Conservation (phyloP, 1,284 basidiomycete genomes). For the Ganoderma multipileum region DNA sequence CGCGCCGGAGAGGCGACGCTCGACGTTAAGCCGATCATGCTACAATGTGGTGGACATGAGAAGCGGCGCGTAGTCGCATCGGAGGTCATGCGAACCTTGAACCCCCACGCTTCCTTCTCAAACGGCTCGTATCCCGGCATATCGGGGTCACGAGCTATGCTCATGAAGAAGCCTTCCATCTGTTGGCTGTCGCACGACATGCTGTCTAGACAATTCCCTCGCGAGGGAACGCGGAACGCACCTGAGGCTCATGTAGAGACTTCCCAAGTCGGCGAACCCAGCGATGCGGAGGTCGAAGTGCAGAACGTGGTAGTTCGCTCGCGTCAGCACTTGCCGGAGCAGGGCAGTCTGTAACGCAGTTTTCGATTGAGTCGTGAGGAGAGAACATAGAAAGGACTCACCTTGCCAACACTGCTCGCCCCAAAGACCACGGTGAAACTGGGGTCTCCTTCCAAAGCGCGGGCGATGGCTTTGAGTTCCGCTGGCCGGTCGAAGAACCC, state of each 20-base stretch:
- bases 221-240: constrained; percentile 16
- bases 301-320: constrained; percentile 74
- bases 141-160: constrained; percentile 49
- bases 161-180: constrained; percentile 82
- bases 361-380: not conserved
- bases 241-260: constrained; percentile 73
- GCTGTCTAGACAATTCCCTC: not conserved
- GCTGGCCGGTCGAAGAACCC: constrained; percentile 73
- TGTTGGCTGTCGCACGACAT: constrained; percentile 55
- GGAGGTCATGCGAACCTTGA: constrained; percentile 60
- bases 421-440: constrained; percentile 84
- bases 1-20: constrained; percentile 59
- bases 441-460: constrained; percentile 71
- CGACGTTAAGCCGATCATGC: constrained; percentile 78
- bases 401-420: constrained; percentile 83
- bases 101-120: constrained; percentile 75
- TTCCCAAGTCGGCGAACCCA: constrained; percentile 80
- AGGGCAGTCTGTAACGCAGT: constrained; percentile 64
- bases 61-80: not conserved
- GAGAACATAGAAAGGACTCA: constrained; percentile 28
- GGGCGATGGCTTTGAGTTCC: constrained; percentile 69
- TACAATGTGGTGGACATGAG: constrained; percentile 35
- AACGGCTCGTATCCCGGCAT: constrained; percentile 77
- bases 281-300: constrained; percentile 86
- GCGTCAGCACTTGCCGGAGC: constrained; percentile 76